Base-by-base conservation (phyloP, 768 basidiomycete genomes). In the Pisolithus albus region DNA sequence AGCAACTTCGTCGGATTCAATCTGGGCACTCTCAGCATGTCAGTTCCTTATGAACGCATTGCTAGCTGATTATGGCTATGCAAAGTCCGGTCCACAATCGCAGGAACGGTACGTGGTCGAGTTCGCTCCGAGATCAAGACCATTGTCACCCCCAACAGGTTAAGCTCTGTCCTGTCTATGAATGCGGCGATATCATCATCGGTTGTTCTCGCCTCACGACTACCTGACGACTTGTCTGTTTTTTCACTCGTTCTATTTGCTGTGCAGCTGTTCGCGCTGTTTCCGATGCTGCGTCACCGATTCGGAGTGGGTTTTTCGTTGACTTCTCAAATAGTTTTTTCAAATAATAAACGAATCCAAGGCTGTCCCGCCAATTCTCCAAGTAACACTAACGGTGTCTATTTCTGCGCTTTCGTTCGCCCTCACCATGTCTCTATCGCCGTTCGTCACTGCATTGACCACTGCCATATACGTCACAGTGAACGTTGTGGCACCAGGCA, bases 1-100 rank as follows among this genome's bases (percentile, higher is more conserved):
- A 37, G 91, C 94, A 23, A 97, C 94, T 4, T 96, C 95, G 37
- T 89, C 89, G 11, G 96, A 99, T 66, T 92, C 92, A 26, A 94
- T 98, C 57, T 97, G 92, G 92, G 93, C 95, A 6, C 70, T 97
- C 47, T 82, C 92, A n/a, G 88, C 89, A 4, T 75, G 77, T 47
- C 79, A 98, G 41, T 90, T 97, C 67, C 72, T 81, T 48, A 72
- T 96, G 37, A 92, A 94, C 64, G 76, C 83, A 18, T 71, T 94
- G 52, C 72, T 97, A 45, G 88, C 88, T 13, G 92, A 96, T 68
- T 95, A 92, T 64, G 79, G 81, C 54, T 73, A 76, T 53, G 69
- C 71, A 49, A 68, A 72, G 51, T 64, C 68, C 40, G 65, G 70
- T 50, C 73, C 70, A 52, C 72, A 71, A 52, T 63, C 72, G 36